Evolutionary conservation across 2,329 filamentous ascomycete genomes (phyloP).

Genomic region (Biscogniauxia marginata): DNA sequence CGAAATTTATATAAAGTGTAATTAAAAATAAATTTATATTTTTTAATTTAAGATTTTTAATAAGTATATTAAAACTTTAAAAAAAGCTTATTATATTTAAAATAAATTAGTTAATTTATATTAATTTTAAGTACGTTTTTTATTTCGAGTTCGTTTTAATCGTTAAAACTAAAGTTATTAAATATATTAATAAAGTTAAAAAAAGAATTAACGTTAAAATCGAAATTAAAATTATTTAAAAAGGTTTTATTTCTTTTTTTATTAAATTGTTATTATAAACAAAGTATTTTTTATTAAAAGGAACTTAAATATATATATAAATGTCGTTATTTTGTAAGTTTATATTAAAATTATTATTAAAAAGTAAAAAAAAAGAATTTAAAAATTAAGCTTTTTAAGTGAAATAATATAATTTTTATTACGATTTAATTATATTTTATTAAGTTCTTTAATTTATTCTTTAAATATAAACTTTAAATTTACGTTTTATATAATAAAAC

Average conservation of each 20-base stretch:
- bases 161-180: neutral
- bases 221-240: neutral
- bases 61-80: neutral
- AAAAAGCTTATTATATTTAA: neutral
- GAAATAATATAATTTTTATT: too few relatives aligned
- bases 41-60: neutral
- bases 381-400: too few relatives aligned
- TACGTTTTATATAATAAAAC: too few relatives aligned
- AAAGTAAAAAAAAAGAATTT: too few relatives aligned
- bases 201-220: neutral
- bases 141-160: neutral
- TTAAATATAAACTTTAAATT: neutral
- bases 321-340: too few relatives aligned
- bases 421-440: neutral
- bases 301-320: neutral
- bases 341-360: too few relatives aligned
- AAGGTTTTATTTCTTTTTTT: neutral
- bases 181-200: neutral
- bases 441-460: neutral
- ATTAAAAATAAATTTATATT: neutral
- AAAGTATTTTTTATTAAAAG: neutral
- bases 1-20: too few relatives aligned
- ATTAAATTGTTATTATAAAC: neutral
- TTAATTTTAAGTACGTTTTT: neutral
- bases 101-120: neutral